Base-by-base conservation (phyloP, 2,329 filamentous ascomycete species). In the Grosmannia penicillata region DNA sequence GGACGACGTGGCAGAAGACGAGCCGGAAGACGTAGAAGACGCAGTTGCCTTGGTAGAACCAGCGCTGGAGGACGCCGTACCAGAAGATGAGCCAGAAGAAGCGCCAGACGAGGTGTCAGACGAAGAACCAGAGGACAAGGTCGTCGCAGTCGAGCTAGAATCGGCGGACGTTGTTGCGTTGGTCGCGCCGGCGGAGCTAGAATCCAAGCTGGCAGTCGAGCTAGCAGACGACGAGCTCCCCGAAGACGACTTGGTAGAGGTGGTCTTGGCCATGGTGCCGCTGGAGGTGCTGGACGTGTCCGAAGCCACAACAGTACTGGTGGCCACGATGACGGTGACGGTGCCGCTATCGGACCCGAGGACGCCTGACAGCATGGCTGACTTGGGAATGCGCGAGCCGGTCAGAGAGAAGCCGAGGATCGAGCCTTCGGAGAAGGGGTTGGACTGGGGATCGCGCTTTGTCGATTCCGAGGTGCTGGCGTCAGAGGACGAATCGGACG, bases 221-320 rank as follows among this genome's bases (percentile, higher is more conserved):
- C n/a, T 28, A 11, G 27, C 30, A 18, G 30, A 14, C 4, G 30
- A 22, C 30, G 19, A 22, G 19, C 4, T 30, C 28, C 6, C 8
- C 3, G 28, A 19, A 15, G 10, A 13, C 14, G 11, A 26, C 13
- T 14, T 10, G 22, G 33, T 18, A 14, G 33, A 35, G 24, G 17
- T 18, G 19, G 24, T n/a, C 9, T n/a, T 17, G 15, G 28, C 8
- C n/a, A 17, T 7, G 15, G 28, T 17, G 15, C 7, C n/a, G 28
- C 11, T 30, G n/a, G 28, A 28, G 7, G 38, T 21, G 13, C 4
- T 14, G 38, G 42, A 17, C n/a, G n/a, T n/a, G 14, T 45, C 37
- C 11, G 49, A 41, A 13, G 43, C 39, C 8, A 52, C 45, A 13
- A 47, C 42, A 22, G 51, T 50, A 45, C 50, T 53, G 15, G 35